A percentile compares a stretch with the other conserved stretches of the same genome.
These are phyloP conservation scores for Aspergillus clavatus DNA, from an alignment of 2,329 filamentous ascomycete species.

Conservation along the genomic window DNA sequence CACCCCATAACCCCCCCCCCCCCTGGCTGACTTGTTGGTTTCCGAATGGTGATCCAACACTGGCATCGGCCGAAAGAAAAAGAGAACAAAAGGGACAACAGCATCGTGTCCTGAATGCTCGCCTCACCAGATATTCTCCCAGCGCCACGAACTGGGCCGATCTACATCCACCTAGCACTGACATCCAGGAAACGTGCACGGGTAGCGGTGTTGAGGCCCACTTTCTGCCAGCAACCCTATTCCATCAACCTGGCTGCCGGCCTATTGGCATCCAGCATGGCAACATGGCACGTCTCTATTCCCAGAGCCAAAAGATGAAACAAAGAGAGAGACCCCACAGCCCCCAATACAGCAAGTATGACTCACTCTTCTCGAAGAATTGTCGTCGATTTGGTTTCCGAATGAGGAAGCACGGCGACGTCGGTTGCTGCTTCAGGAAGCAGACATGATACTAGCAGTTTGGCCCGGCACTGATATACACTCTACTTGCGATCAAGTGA, in stretches of 20 bases:
- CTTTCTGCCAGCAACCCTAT: neutral
- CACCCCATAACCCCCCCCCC: neutral
- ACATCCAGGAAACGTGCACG: neutral
- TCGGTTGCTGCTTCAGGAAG: conserved; percentile 1
- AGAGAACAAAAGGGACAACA: neutral
- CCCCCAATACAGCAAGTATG: conserved; percentile 3
- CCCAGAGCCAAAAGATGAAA: conserved; percentile 3
- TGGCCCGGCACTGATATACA: too few species aligned
- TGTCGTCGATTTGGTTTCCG: conserved; percentile 2
- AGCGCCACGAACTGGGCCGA: neutral
- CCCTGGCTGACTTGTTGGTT: too few species aligned
- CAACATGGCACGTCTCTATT: neutral
- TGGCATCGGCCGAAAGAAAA: too few species aligned
- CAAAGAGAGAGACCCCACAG: neutral
- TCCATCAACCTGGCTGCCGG: neutral
- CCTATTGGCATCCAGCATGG: neutral
- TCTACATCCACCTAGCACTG: neutral
- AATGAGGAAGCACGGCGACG: conserved; percentile 1
- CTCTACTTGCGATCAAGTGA: conserved; percentile 2
- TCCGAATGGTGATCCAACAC: neutral
- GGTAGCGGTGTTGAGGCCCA: neutral
- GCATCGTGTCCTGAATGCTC: neutral
- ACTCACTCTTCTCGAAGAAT: conserved; percentile 9
- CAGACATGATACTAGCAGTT: neutral
- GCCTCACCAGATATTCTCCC: neutral